Evolutionary conservation across 2,329 filamentous ascomycete genomes (phyloP).

Genomic region (Pseudogymnoascus sp.): DNA sequence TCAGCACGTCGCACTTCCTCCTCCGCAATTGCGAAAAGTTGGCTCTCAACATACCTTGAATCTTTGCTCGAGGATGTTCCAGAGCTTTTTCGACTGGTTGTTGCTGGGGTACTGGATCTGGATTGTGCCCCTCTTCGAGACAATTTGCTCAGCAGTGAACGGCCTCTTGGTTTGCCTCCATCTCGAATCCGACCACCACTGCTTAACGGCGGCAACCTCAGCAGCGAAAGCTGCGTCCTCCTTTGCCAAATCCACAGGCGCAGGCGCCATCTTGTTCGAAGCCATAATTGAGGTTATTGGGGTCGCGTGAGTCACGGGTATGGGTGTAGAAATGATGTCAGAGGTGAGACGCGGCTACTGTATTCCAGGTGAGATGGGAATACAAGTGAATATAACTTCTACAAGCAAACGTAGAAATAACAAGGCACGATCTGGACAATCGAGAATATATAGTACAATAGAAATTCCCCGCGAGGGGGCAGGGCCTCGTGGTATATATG

Average conservation of each 20-base stretch:
- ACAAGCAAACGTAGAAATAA: neutral
- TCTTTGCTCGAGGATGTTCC: constrained; percentile 76
- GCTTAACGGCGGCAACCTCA: constrained; percentile 81
- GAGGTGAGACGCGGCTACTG: neutral
- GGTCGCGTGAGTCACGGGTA: neutral
- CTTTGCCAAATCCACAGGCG: constrained; percentile 44
- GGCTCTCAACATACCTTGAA: constrained; percentile 68
- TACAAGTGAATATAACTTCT: neutral
- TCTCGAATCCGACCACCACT: constrained; percentile 88
- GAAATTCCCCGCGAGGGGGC: neutral
- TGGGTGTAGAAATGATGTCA: neutral
- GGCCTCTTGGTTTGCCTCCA: constrained; percentile 90
- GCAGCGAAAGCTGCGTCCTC: constrained; percentile 52
- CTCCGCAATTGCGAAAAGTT: neutral
- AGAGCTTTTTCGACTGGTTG: constrained; percentile 84
- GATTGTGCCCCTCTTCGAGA: constrained; percentile 85
- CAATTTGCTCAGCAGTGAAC: constrained; percentile 95
- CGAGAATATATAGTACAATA: neutral
- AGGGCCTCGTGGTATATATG: neutral
- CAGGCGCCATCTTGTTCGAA: constrained; percentile 48
- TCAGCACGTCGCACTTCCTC: constrained; percentile 15
- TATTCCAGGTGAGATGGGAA: neutral
- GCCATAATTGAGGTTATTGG: constrained; percentile 20
- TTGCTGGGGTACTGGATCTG: constrained; percentile 91
- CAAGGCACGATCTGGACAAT: neutral